A percentile compares a stretch with the other conserved stretches of the same genome.
phyloP scores from a whole-genome alignment of 345 rosid genomes.

The Bretschneidera sinensis region DNA sequence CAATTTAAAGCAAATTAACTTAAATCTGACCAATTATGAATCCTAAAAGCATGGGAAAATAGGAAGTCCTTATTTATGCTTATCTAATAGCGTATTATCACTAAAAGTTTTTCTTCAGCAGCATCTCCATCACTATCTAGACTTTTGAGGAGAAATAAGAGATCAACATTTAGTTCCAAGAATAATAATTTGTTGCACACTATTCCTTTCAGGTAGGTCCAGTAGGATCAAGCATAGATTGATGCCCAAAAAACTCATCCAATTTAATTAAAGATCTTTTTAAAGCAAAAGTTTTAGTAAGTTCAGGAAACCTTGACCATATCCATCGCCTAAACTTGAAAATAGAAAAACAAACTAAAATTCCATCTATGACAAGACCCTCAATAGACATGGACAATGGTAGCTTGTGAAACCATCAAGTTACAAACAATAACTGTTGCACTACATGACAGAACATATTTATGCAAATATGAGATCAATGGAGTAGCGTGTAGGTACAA shows the following conservation, averaged over 20 bases:
- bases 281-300: no score
- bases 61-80: not conserved
- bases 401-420: not conserved
- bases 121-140: not conserved
- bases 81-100: not conserved
- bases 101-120: not conserved
- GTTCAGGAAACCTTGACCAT: no score
- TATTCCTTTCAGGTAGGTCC: not conserved
- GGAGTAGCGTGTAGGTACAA: slow-evolving; percentile 41
- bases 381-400: no score
- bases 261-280: no score
- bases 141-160: not conserved
- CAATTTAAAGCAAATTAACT: no score
- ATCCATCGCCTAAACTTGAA: no score
- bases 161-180: no score
- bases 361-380: no score
- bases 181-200: not conserved
- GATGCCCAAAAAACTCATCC: not conserved
- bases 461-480: slow-evolving; percentile 8
- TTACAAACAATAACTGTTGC: not conserved
- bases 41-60: not conserved
- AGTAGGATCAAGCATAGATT: not conserved
- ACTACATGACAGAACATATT: not conserved
- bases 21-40: no score
- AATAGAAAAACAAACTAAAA: no score